Base-by-base conservation (phyloP, 495 filamentous ascomycete genomes). In the Thermochaetoides thermophila region DNA sequence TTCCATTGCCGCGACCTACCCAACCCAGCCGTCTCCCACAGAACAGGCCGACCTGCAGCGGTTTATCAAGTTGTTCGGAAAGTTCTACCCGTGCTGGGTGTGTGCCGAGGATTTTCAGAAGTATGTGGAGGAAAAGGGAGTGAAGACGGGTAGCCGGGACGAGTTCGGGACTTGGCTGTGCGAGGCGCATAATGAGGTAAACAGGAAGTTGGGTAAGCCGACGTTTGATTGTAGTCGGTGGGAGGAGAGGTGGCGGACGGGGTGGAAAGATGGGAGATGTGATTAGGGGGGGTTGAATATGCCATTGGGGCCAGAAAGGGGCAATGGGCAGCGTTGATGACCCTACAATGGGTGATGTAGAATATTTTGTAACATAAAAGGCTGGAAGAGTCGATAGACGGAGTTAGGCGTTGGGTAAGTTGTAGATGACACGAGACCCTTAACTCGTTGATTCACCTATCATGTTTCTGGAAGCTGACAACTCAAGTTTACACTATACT, bases 171-270 rank as follows among this genome's bases (percentile, higher is more conserved):
- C 64, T 44, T 97, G 91, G 91, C 76, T 96, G 67, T 97, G 89
- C 49, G 79, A 87, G 55, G 89, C 89, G 46, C 89, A 97, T 66
- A 97, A 97, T 63, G 85, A 83, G 44, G 89, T 97, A 15, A 97
- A 97, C 68, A 62, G 69, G 31, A 95, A 94, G 61, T 51, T 96
- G 41, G 89, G 89, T 38, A 96, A 96, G 66, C 63, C 71, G 46
- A 67, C 66, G 46, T 97, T 97, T 66, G 84, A 97, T 68, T 96
- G 89, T 59, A 61, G 60, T 15, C 73, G 70, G 49, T 94, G 87
- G 84, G 76, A 92, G 57, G 85, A 96, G 66, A 69, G 89, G 56
- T 96, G 89, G 89, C 63, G 79, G 61, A 82, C 74, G 8, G 91
- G 89, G 3, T 91, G 84, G 81, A 82, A 78, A 60, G 86, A 94